phyloP scores from a whole-genome alignment of 73 alveolate species.

The Paraurostyla sp. region DNA sequence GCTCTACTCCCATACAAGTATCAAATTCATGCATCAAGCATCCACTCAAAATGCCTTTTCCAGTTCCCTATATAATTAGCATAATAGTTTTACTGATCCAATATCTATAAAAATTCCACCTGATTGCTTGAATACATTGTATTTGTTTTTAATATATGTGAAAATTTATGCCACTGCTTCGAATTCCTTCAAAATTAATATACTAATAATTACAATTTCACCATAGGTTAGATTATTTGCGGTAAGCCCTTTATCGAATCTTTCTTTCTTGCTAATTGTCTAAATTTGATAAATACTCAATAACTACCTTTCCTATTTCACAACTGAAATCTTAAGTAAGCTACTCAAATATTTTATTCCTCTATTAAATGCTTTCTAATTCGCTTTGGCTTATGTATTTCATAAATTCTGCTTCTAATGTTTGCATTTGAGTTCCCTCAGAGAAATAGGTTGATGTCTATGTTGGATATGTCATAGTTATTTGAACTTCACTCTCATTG shows the following conservation, averaged over 20 bases:
- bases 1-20: conserved; percentile 35
- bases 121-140: neutral
- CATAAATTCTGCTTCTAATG: neutral
- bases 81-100: conserved; percentile 41
- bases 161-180: conserved; percentile 15
- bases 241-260: conserved; percentile 34
- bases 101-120: conserved; percentile 40
- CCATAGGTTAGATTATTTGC: conserved; percentile 43
- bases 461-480: neutral
- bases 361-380: neutral
- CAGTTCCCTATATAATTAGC: conserved; percentile 41
- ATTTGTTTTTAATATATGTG: neutral
- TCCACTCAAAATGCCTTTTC: conserved; percentile 35
- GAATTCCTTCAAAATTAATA: conserved; percentile 3
- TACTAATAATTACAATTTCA: neutral
- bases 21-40: conserved; percentile 32
- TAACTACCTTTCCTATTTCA: conserved; percentile 47
- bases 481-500: too few species aligned
- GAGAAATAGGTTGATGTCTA: neutral
- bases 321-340: conserved; percentile 7
- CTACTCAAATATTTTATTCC: neutral
- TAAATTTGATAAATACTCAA: neutral
- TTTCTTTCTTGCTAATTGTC: conserved; percentile 49
- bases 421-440: neutral
- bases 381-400: neutral